phyloP scores from a whole-genome alignment of 2,329 filamentous ascomycete genomes.

The Colletotrichum phormii region DNA sequence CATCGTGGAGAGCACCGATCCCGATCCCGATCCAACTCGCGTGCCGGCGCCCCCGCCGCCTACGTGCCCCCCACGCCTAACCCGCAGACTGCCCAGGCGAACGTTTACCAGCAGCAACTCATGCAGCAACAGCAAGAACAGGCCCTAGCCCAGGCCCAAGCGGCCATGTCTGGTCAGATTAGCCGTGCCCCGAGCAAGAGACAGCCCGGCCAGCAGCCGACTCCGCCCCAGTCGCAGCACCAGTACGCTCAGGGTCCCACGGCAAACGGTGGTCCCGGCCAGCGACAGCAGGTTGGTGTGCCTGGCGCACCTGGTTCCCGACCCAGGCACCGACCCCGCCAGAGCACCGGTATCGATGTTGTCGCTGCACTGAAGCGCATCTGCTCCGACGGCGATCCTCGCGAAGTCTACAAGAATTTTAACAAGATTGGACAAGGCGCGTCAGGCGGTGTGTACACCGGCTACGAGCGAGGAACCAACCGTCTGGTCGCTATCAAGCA shows the following conservation, averaged over 20 bases:
- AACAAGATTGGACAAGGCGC: slow-evolving; percentile 98
- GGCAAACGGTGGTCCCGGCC: slow-evolving; percentile 47
- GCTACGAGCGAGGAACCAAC: slow-evolving; percentile 85
- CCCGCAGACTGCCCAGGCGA: slow-evolving; percentile 54
- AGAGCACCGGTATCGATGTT: slow-evolving; percentile 86
- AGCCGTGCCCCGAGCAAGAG: slow-evolving; percentile 81
- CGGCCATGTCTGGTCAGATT: slow-evolving; percentile 78
- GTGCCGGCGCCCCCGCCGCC: slow-evolving; percentile 63
- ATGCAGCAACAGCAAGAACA: slow-evolving; percentile 89
- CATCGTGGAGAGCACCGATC: slow-evolving; percentile 48
- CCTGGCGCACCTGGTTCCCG: slow-evolving; percentile 59
- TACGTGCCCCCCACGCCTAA: slow-evolving; percentile 61
- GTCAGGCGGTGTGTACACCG: slow-evolving; percentile 94
- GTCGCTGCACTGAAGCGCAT: slow-evolving; percentile 87
- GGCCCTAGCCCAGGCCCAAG: slow-evolving; percentile 82
- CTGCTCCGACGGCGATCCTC: slow-evolving; percentile 90
- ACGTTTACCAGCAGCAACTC: slow-evolving; percentile 70
- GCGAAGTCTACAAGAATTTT: slow-evolving; percentile 85
- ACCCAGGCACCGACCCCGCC: slow-evolving; percentile 81
- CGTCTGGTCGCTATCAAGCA: slow-evolving; percentile 97
- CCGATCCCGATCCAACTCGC: slow-evolving; percentile 76
- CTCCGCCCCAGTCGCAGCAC: slow-evolving; percentile 62
- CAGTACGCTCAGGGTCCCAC: slow-evolving; percentile 36
- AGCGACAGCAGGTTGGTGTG: slow-evolving; percentile 50
- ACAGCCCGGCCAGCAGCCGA: slow-evolving; percentile 64